Evolutionary conservation across 768 basidiomycete species (phyloP).

Genomic region (Mycena sanguinolenta): DNA sequence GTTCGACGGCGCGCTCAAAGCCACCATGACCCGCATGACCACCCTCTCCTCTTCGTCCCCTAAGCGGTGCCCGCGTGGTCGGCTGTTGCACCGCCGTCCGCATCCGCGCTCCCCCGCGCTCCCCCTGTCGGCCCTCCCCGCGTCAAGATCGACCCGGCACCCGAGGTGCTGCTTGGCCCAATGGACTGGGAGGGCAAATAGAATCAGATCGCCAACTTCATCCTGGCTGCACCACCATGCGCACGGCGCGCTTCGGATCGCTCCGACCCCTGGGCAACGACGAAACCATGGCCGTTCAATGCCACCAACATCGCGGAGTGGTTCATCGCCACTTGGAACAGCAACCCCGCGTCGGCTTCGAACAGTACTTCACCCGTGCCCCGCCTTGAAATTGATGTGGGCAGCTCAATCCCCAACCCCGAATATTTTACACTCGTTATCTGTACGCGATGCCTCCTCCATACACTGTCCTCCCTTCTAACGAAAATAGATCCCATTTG

Average conservation of each 20-base stretch:
- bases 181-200: background rate
- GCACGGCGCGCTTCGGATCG: background rate
- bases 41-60: too few relatives aligned
- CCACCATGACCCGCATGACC: too few relatives aligned
- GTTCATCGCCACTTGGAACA: background rate
- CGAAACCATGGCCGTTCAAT: too few relatives aligned
- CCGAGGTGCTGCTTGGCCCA: slow-evolving; percentile 1
- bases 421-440: background rate
- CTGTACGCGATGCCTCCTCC: background rate
- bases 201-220: background rate
- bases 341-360: background rate
- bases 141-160: background rate
- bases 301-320: background rate
- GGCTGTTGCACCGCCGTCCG: too few relatives aligned
- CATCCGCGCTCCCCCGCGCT: background rate
- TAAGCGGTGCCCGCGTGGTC: too few relatives aligned
- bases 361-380: background rate
- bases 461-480: background rate
- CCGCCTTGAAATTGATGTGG: background rate
- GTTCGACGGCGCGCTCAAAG: too few relatives aligned
- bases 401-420: background rate
- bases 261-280: too few relatives aligned
- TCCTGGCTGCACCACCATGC: background rate
- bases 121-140: background rate
- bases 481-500: too few relatives aligned